Evolutionary conservation across 2,329 filamentous ascomycete genomes (phyloP).

Genomic region (Escovopsis sp.): DNA sequence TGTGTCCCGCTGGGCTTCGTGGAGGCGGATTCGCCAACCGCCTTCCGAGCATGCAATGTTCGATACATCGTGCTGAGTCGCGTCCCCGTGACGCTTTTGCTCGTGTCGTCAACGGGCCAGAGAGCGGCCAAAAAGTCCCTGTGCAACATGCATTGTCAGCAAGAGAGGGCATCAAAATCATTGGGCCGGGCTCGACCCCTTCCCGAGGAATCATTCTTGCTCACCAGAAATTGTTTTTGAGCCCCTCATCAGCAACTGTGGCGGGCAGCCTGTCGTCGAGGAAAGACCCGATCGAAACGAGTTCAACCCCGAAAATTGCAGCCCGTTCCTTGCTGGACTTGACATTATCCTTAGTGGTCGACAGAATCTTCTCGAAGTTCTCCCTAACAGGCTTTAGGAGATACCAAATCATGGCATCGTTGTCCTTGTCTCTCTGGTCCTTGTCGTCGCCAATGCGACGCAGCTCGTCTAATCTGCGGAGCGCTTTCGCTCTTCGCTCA

Average conservation of each 20-base stretch:
- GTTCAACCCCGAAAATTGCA: slow-evolving; percentile 42
- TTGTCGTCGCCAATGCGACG: slow-evolving; percentile 33
- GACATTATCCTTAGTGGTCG: slow-evolving; percentile 46
- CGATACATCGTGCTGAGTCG: slow-evolving; percentile 30
- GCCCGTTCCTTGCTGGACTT: slow-evolving; percentile 47
- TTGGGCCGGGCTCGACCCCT: no score
- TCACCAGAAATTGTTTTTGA: slow-evolving; percentile 37
- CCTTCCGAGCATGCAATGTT: slow-evolving; percentile 21
- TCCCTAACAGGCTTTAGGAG: slow-evolving; percentile 42
- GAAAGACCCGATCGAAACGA: slow-evolving; percentile 47
- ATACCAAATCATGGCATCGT: slow-evolving; percentile 32
- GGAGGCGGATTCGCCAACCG: slow-evolving; percentile 14
- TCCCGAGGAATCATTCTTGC: slow-evolving; percentile 7
- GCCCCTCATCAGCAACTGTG: slow-evolving; percentile 23
- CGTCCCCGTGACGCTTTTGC: slow-evolving; percentile 27
- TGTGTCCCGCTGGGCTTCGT: slow-evolving; percentile 19
- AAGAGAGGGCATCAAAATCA: slow-evolving; percentile 3
- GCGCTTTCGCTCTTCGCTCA: slow-evolving; percentile 25
- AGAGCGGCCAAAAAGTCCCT: slow-evolving; percentile 31
- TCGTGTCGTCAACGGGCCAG: slow-evolving; percentile 31
- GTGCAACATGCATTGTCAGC: slow-evolving; percentile 5
- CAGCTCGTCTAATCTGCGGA: slow-evolving; percentile 27
- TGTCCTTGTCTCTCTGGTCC: slow-evolving; percentile 29
- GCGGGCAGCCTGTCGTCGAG: slow-evolving; percentile 33
- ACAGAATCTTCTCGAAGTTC: slow-evolving; percentile 43